Percentiles rank a stretch among this genome's conserved stretches.
phyloP scores from a whole-genome alignment of 1,284 basidiomycete species.

The Cryptococcus amylolentus region DNA sequence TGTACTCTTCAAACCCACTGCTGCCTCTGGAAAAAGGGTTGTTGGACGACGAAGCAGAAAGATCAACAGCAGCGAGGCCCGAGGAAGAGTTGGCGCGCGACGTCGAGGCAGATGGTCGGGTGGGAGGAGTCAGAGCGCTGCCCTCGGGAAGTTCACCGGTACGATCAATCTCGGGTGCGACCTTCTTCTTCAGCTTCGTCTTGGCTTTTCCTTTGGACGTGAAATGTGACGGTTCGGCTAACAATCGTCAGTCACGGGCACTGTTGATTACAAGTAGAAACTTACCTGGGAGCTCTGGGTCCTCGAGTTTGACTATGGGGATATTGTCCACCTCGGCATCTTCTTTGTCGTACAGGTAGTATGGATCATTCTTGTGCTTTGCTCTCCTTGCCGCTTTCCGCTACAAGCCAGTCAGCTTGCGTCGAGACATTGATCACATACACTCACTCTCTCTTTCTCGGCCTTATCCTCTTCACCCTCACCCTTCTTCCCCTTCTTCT shows the following conservation, averaged over 20 bases:
- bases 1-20: conserved; percentile 61
- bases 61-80: conserved; percentile 43
- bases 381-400: conserved; percentile 69
- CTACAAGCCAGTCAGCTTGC: conserved; percentile 49
- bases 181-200: conserved; percentile 10
- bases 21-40: not conserved
- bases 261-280: not conserved
- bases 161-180: conserved; percentile 58
- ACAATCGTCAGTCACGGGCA: not conserved
- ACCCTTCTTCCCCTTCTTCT: conserved; percentile 38
- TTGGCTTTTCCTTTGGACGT: conserved; percentile 5
- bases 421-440: not conserved
- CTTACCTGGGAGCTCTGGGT: conserved; percentile 21
- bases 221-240: not conserved
- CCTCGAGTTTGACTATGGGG: conserved; percentile 74
- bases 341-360: conserved; percentile 63
- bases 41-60: conserved; percentile 3
- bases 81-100: conserved; percentile 13
- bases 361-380: conserved; percentile 75
- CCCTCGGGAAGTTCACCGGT: conserved; percentile 80
- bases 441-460: conserved; percentile 42
- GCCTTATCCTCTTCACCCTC: conserved; percentile 37
- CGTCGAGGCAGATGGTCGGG: conserved; percentile 18
- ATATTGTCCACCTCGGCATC: conserved; percentile 70
- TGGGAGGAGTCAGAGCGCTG: conserved; percentile 39